A percentile compares a stretch with the other conserved stretches of the same genome.
Evolutionary conservation across 2,329 filamentous ascomycete species (phyloP).

Genomic region (Aureobasidium sp.): DNA sequence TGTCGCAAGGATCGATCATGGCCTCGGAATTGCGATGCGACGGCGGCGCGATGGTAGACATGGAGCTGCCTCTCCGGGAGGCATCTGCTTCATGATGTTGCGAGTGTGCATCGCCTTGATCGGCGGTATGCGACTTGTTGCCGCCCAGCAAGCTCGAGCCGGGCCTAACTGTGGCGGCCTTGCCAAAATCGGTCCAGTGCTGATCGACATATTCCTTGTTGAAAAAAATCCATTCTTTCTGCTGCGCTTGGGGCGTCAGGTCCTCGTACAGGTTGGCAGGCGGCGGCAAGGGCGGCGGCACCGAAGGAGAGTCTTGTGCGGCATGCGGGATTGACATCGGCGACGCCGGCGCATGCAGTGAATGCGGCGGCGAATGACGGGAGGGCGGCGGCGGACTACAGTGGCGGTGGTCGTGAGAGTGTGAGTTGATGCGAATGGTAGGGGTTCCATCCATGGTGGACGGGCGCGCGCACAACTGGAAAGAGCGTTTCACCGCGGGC

Average conservation of each 20-base stretch:
- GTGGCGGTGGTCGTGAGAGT: conserved; percentile 28
- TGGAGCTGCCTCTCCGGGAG: conserved; percentile 31
- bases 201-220: conserved; percentile 36
- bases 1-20: conserved; percentile 21
- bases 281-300: conserved; percentile 57
- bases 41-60: conserved; percentile 25
- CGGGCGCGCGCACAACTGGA: background rate
- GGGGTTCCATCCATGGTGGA: conserved; percentile 17
- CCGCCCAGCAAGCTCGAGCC: conserved; percentile 39
- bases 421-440: conserved; percentile 25
- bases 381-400: conserved; percentile 24
- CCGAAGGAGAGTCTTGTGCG: conserved; percentile 36
- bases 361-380: conserved; percentile 28
- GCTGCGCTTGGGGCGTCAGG: conserved; percentile 44
- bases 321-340: conserved; percentile 55
- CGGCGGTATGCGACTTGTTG: background rate
- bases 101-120: conserved; percentile 16
- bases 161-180: conserved; percentile 37
- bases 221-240: conserved; percentile 56
- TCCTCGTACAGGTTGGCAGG: conserved; percentile 47
- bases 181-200: conserved; percentile 39
- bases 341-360: conserved; percentile 35
- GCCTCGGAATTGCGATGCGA: conserved; percentile 20
- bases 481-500: conserved; percentile 3
- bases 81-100: conserved; percentile 22